Percentiles rank a stretch among this genome's conserved stretches.
Conservation (phyloP, 2,329 filamentous ascomycete species). For the Davidsoniella australis region DNA sequence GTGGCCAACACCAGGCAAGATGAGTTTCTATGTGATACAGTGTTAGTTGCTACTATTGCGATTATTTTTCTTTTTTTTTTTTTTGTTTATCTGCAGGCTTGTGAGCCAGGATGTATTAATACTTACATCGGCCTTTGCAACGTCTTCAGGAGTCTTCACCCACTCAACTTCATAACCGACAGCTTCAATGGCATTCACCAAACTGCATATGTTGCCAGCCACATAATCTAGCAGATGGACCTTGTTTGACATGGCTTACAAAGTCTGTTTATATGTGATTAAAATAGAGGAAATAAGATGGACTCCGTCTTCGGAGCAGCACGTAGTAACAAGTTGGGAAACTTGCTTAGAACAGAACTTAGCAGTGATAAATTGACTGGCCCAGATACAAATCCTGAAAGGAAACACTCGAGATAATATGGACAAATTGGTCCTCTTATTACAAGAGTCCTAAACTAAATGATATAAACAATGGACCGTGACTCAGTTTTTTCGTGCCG, state of each 20-base stretch:
- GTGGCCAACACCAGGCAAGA: constrained; percentile 90
- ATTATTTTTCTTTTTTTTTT: no score
- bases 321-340: not conserved
- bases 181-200: constrained; percentile 96
- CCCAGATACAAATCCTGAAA: no score
- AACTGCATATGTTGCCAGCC: constrained; percentile 85
- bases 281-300: not conserved
- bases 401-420: no score
- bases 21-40: constrained; percentile 52
- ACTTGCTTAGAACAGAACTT: no score
- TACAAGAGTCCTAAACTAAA: not conserved
- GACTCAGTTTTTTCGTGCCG: constrained; percentile 1
- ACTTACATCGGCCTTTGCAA: constrained; percentile 65
- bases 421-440: not conserved
- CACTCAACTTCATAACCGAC: constrained; percentile 85
- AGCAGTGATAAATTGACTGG: no score
- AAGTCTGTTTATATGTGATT: not conserved
- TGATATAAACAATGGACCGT: not conserved
- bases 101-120: not conserved
- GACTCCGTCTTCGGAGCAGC: constrained; percentile 10
- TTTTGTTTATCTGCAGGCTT: not conserved
- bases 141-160: constrained; percentile 71
- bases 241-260: constrained; percentile 43
- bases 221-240: constrained; percentile 77
- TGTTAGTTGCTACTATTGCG: constrained; percentile 7